Percentiles rank a stretch among this genome's conserved stretches.
Conservation (phyloP, 495 filamentous ascomycete species). For the Talaromyces ruber region DNA sequence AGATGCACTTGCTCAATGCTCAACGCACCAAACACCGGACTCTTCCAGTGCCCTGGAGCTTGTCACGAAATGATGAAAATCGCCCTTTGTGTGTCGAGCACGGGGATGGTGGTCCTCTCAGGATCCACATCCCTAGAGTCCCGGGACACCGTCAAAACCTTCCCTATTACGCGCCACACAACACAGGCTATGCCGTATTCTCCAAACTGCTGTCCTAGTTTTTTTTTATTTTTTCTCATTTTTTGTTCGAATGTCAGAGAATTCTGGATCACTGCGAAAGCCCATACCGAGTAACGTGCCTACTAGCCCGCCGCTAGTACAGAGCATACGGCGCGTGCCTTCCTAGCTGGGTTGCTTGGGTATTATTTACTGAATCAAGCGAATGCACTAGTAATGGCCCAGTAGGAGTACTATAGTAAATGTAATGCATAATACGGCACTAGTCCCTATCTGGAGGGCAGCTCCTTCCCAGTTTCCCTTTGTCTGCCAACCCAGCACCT, state of each 20-base stretch:
- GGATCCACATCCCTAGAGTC: slow-evolving; percentile 3
- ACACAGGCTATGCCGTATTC: neutral
- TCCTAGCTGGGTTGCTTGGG: neutral
- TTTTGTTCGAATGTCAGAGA: neutral
- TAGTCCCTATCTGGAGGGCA: neutral
- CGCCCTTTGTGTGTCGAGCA: neutral
- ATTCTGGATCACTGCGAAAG: neutral
- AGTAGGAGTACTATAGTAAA: too few relatives aligned
- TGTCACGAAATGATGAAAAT: neutral
- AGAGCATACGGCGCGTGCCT: neutral
- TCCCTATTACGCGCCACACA: neutral
- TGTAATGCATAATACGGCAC: neutral
- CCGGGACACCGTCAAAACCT: neutral
- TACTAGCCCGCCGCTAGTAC: neutral
- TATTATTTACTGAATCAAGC: neutral
- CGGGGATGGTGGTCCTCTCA: neutral
- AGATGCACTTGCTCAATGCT: neutral
- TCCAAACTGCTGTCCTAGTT: neutral
- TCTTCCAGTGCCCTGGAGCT: neutral
- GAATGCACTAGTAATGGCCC: neutral
- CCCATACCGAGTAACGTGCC: neutral
- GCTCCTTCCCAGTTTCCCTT: neutral
- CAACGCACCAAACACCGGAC: neutral
- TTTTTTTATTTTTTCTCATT: neutral
- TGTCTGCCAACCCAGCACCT: neutral